Evolutionary conservation across 257 asterid genomes (phyloP).

Genomic region (Cruciata laevipes): DNA sequence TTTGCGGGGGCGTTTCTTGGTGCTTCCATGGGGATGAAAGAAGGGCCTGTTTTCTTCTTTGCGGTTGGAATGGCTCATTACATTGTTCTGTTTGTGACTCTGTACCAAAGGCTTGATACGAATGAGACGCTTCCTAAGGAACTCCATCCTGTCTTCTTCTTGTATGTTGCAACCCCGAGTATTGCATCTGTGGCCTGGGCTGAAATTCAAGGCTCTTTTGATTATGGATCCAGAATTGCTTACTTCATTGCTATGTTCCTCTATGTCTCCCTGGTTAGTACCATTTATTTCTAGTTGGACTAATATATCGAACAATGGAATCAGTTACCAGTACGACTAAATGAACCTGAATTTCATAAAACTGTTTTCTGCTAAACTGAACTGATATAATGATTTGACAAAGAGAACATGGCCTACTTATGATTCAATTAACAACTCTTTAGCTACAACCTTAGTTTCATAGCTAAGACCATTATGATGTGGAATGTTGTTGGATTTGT

Average conservation of each 20-base stretch:
- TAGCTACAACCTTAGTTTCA: not conserved
- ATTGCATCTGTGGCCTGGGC: constrained; percentile 98
- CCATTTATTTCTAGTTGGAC: too few species aligned
- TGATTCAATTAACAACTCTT: not conserved
- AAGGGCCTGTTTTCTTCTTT: constrained; percentile 82
- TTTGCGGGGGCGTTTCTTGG: constrained; percentile 93
- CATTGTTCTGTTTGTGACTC: constrained; percentile 69
- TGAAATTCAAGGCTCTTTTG: constrained; percentile 62
- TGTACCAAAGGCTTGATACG: constrained; percentile 87
- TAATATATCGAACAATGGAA: too few species aligned
- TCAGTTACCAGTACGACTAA: too few species aligned
- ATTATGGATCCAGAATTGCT: constrained; percentile 52
- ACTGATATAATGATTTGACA: too few species aligned
- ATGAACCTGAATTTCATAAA: too few species aligned
- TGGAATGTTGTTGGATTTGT: too few species aligned
- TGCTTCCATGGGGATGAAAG: constrained; percentile 78
- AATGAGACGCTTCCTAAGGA: constrained; percentile 85
- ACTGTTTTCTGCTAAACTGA: too few species aligned
- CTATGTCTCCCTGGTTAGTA: constrained; percentile 64
- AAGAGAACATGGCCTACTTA: not conserved
- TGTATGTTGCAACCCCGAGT: constrained; percentile 85
- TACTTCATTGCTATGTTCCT: constrained; percentile 88
- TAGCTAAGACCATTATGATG: not conserved
- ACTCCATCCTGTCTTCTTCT: constrained; percentile 88
- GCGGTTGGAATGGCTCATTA: constrained; percentile 92